Conservation (phyloP, 768 basidiomycete species). For the Obba rivulosa region DNA sequence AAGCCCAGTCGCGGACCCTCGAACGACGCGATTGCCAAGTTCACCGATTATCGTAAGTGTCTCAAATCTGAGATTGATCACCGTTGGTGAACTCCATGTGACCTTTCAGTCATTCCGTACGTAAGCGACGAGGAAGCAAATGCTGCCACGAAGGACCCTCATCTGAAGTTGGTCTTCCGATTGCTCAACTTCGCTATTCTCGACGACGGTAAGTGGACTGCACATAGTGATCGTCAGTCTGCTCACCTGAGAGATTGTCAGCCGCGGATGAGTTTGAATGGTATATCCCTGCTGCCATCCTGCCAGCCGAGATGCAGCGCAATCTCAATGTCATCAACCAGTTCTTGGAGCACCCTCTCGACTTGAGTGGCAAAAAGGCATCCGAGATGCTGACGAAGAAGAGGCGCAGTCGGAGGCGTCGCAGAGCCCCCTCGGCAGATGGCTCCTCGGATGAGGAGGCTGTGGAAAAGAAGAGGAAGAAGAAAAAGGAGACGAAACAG, state of each 20-base stretch:
- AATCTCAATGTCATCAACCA: conserved; percentile 75
- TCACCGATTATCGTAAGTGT: conserved; percentile 70
- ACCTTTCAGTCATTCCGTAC: conserved; percentile 64
- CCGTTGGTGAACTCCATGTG: not conserved
- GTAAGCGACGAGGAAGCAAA: conserved; percentile 68
- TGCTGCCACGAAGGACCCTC: conserved; percentile 71
- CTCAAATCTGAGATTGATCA: not conserved
- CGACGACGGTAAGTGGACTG: conserved; percentile 51
- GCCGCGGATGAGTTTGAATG: conserved; percentile 75
- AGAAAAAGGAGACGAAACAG: conserved; percentile 60
- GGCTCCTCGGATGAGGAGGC: conserved; percentile 31
- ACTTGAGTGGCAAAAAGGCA: conserved; percentile 73
- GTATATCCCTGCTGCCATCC: conserved; percentile 72
- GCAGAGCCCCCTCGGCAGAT: conserved; percentile 41
- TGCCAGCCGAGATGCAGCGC: conserved; percentile 61
- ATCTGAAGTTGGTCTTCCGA: conserved; percentile 82
- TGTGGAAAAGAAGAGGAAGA: conserved; percentile 38
- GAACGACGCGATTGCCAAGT: conserved; percentile 61
- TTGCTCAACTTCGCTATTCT: conserved; percentile 65
- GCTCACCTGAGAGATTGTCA: conserved; percentile 16
- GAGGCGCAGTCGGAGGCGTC: conserved; percentile 41
- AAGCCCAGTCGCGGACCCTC: conserved; percentile 43
- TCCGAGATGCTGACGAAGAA: conserved; percentile 68
- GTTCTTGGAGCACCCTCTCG: conserved; percentile 77
- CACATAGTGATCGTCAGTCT: conserved; percentile 7